These are phyloP conservation scores for Endogone sp. DNA, from an alignment of 192 early-diverging fungal species.

Conservation along the genomic window DNA sequence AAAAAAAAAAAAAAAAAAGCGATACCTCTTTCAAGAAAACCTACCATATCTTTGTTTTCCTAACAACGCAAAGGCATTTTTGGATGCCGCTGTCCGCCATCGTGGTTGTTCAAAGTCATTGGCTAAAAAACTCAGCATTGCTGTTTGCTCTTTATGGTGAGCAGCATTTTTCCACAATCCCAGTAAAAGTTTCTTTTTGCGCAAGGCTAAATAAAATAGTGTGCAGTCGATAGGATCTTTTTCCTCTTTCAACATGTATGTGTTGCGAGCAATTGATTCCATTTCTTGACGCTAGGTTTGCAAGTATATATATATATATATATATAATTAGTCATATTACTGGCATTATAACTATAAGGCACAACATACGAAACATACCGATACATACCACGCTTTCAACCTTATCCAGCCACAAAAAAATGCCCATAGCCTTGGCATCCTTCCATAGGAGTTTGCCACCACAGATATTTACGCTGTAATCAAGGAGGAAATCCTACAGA, in stretches of 20 bases:
- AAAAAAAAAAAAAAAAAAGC: too few species aligned
- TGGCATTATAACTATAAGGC: not conserved
- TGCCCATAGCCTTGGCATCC: slow-evolving; percentile 75
- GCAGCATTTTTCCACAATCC: slow-evolving; percentile 87
- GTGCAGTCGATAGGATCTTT: slow-evolving; percentile 84
- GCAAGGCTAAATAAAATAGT: slow-evolving; percentile 86
- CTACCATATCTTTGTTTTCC: slow-evolving; percentile 90
- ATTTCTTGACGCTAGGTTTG: slow-evolving; percentile 52
- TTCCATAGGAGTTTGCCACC: slow-evolving; percentile 72
- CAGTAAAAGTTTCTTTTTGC: slow-evolving; percentile 85
- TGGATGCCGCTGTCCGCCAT: slow-evolving; percentile 94
- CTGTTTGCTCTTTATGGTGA: slow-evolving; percentile 77
- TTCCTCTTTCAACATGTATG: slow-evolving; percentile 69
- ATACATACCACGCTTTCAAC: slow-evolving; percentile 61
- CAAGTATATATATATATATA: too few species aligned
- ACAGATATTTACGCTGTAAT: slow-evolving; percentile 46
- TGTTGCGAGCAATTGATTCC: slow-evolving; percentile 86
- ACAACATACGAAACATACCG: not conserved
- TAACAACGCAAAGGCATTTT: slow-evolving; percentile 97
- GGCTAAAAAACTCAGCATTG: slow-evolving; percentile 87
- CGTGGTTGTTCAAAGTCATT: slow-evolving; percentile 88
- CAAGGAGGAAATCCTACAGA: slow-evolving; percentile 58
- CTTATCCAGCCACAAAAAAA: slow-evolving; percentile 85
- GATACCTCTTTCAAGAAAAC: not conserved
- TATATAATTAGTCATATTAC: too few species aligned